Base-by-base conservation (phyloP, 2,329 filamentous ascomycete species). In the Seiridium unicorne region DNA sequence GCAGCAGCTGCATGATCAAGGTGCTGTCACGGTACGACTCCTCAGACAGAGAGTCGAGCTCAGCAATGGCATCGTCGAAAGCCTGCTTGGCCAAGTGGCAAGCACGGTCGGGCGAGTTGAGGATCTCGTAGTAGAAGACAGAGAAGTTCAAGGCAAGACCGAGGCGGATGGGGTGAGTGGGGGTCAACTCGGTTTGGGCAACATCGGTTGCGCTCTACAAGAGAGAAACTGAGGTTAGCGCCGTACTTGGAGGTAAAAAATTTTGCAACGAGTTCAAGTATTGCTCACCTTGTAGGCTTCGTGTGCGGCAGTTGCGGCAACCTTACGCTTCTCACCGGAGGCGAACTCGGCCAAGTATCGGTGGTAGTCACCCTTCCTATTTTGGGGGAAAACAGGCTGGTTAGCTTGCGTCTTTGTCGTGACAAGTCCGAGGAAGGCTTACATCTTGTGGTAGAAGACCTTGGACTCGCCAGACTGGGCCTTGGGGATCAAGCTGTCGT, bases 381-480 rank as follows among this genome's bases (percentile, higher is more conserved):
- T 68, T 64, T 55, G 51, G 44, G 60, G 55, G 66, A 46, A 57
- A 44, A 44, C 31, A 26, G 18, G 18, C 18, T 26, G 18, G 18
- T 26, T 26, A 26, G 18, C 18, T 26, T 26, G 18, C 18, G 18
- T 26, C 18, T 26, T 26, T 26, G 18, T 26, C 18, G 18, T 26
- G 18, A 26, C 18, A 26, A 26, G 18, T 26, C 18, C 18, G 18
- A 26, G 18, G 18, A 26, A 31, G 46, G 46, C 91, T 72, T 83
- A 97, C 94, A 98, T 98, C 89, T 98, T 98, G 90, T 97, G 93
- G 85, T 98, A 98, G 82, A 98, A 98, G 77, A 98, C 94, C 89
- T 97, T 98, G 79, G 93, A 97, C 86, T 98, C 94, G 83, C 94
- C 94, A 69, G 92, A 90, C 81, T 95, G 90, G 76, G 94, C 94